Base-by-base conservation (phyloP, 73 alveolate genomes). In the Vitrella brassicaformis region DNA sequence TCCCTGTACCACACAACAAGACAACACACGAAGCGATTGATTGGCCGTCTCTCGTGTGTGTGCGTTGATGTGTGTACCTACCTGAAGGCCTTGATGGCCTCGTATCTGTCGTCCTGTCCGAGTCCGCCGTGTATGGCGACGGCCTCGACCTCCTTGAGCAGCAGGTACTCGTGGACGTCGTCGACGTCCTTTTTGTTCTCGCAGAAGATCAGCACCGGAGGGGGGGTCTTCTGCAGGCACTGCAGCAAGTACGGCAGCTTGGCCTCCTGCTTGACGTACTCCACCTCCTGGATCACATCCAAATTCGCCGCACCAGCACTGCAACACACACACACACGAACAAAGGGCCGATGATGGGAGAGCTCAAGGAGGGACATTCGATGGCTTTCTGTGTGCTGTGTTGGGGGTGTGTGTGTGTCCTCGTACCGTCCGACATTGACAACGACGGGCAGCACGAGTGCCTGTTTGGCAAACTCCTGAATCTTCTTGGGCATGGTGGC, bases 131-230 rank as follows among this genome's bases (percentile, higher is more conserved):
- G 87, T 47, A 80, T 72, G 22, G 83, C 80, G 71, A 76, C 80
- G 7, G 67, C 88, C 78, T 73, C 79, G 65, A 71, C 73, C 28
- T 80, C 84, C 69, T 81, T 81, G 47, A 81, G 31, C 39, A 81
- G 70, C 30, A 81, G 71, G 39, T 81, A 81, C 78, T 81, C 88
- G 39, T 72, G 84, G 31, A 81, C 82, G 31, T 72, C 85, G 56
- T 81, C 88, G 26, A 81, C 88, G 10, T 81, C 88, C 19, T 72
- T 71, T 73, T 81, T 81, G 82, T 81, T 81, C 78, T 81, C 88
- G 47, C 88, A 81, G 64, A 81, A 81, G 18, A 81, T 74, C 73
- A 81, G 39, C 45, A 81, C 88, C 10, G 88, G 88, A 22, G 88
- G 88, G 18, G 88, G 85, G 0, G 88, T 81, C 73, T 81, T 81